Conservation (phyloP, 768 basidiomycete species). For the Hygrophorus russula region DNA sequence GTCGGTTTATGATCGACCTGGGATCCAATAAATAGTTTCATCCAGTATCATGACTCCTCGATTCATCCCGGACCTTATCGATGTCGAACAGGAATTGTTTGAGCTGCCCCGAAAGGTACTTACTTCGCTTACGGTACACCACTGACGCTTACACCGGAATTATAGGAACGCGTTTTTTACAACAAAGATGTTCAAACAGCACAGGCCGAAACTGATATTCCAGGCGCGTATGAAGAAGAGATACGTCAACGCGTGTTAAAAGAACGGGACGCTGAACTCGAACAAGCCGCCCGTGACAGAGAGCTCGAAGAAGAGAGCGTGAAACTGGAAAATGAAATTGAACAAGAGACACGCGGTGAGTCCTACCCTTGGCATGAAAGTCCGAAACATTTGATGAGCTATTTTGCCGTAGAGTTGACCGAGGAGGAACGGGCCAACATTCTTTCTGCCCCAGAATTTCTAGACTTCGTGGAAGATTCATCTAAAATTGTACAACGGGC, state of each 20-base stretch:
- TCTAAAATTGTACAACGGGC: constrained; percentile 94
- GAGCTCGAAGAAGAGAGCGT: constrained; percentile 77
- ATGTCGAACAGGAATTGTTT: constrained; percentile 83
- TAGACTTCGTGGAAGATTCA: constrained; percentile 89
- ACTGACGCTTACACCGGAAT: constrained; percentile 1
- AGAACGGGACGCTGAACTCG: constrained; percentile 63
- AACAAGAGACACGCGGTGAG: constrained; percentile 73
- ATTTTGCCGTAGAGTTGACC: constrained; percentile 50
- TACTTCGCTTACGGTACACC: not conserved
- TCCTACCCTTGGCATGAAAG: not conserved
- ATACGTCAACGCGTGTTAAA: constrained; percentile 56
- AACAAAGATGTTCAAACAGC: constrained; percentile 82
- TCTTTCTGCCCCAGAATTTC: constrained; percentile 79
- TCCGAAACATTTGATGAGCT: not conserved
- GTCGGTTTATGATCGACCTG: constrained; percentile 2
- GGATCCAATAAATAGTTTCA: constrained; percentile 6
- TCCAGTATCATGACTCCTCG: constrained; percentile 52
- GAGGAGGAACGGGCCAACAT: constrained; percentile 80
- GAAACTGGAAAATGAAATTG: constrained; percentile 76
- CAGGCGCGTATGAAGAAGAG: constrained; percentile 53
- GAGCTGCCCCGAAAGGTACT: constrained; percentile 79
- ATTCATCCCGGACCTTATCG: constrained; percentile 68
- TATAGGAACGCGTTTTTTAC: constrained; percentile 67
- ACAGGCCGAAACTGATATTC: constrained; percentile 44
- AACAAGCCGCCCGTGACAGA: constrained; percentile 57